Conservation (phyloP, 2,329 filamentous ascomycete genomes). For the Colletotrichum sp. region DNA sequence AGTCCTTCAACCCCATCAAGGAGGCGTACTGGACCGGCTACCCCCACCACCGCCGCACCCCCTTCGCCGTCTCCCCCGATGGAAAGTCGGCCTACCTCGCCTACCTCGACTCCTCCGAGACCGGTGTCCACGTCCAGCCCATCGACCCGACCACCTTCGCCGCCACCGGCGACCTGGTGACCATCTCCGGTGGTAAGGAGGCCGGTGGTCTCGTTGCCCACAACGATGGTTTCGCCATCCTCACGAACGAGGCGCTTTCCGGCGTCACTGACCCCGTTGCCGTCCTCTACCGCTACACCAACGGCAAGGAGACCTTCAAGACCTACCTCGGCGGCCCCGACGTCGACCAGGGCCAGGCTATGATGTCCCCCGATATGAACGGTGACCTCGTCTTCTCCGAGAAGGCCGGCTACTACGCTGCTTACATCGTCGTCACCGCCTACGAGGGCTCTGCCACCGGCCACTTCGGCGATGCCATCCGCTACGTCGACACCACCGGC, state of each 20-base stretch:
- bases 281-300: slow-evolving; percentile 63
- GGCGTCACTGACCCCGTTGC: slow-evolving; percentile 57
- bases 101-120: slow-evolving; percentile 61
- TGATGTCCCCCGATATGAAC: slow-evolving; percentile 64
- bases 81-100: slow-evolving; percentile 64
- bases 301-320: slow-evolving; percentile 61
- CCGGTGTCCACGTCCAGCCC: slow-evolving; percentile 61
- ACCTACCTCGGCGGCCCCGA: slow-evolving; percentile 63
- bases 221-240: slow-evolving; percentile 66
- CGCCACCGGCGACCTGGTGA: slow-evolving; percentile 55
- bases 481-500: slow-evolving; percentile 53
- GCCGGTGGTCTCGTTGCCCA: slow-evolving; percentile 66
- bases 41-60: slow-evolving; percentile 66
- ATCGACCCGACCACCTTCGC: slow-evolving; percentile 60
- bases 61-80: slow-evolving; percentile 66
- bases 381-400: slow-evolving; percentile 67
- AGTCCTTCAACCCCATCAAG: slow-evolving; percentile 61
- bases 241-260: slow-evolving; percentile 62
- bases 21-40: slow-evolving; percentile 66
- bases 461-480: slow-evolving; percentile 61
- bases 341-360: slow-evolving; percentile 49
- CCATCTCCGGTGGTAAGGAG: slow-evolving; percentile 60
- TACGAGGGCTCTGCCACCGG: slow-evolving; percentile 59
- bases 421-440: slow-evolving; percentile 65
- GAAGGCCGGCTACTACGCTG: slow-evolving; percentile 60